Evolutionary conservation across 345 rosid species (phyloP), one percentile per base, ranked within the genome.

Genomic region (Lepidium didymum): DNA sequence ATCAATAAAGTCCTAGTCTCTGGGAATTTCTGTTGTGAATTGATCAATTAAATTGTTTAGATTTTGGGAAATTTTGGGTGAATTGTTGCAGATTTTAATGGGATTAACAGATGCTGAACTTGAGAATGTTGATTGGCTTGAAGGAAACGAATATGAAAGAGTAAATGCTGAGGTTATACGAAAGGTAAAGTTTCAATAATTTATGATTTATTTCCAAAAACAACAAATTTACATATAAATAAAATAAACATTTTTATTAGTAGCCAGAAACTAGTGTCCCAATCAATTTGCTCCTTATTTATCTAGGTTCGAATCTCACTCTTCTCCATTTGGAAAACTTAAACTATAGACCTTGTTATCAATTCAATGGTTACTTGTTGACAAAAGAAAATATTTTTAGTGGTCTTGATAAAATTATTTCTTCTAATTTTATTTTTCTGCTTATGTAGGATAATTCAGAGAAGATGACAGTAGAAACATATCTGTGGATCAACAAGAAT

Each of bases 121-220:
- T 70, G 47, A 72, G 37, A 77, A 85, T 42, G 44, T 90, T 34
- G 96, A 92, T 77, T 38, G 50, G 12, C 85, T 84, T 73, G 95
- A 91, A 77, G 95, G 90, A 56, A 88, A 67, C 15, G 92, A 94
- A 72, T 94, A 88, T 60, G 76, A 76, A 61, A 85, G 93, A 74
- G 82, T 75, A 37, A 25, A 62, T 6, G 87, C 80, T 52, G 83
- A 78, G 7, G 90, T 84, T 67, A 63, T 81, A 11, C 33, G 78
- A 47, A 36, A 37, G 73, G 96, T 92, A 71, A 29, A 51, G 69
- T 76, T 50, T 45, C 3, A 71, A 40, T 44, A 69, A 21, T 46
- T 25, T 2, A 3, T 42, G 2, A 51, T 50, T 45, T 21, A 34
- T 27, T 14, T 60, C 18, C 19, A 16, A 6, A 6, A 67, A 44